Percentiles rank a stretch among this genome's conserved stretches.
These are phyloP conservation scores for Mrakia frigida DNA, from an alignment of 768 basidiomycete genomes.

Conservation along the genomic window DNA sequence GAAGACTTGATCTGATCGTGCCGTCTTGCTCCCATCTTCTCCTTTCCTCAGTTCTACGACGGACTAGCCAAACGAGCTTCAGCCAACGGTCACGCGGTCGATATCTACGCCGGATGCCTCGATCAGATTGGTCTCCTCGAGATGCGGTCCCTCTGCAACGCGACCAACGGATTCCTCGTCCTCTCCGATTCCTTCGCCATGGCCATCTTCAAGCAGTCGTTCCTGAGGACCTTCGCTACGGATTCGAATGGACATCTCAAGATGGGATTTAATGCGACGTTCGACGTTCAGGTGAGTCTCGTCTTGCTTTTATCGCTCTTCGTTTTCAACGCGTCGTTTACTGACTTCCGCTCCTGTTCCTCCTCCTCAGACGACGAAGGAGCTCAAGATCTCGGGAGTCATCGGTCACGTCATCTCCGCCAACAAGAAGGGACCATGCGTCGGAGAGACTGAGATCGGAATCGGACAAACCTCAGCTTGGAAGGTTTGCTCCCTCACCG, in stretches of 20 bases:
- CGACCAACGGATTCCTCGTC: slow-evolving; percentile 93
- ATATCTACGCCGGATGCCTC: slow-evolving; percentile 92
- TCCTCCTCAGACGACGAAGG: slow-evolving; percentile 81
- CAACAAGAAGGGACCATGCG: slow-evolving; percentile 91
- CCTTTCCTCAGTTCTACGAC: slow-evolving; percentile 74
- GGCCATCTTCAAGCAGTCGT: slow-evolving; percentile 97
- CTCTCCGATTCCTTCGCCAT: slow-evolving; percentile 95
- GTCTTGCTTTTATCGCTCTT: no score
- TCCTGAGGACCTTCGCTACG: slow-evolving; percentile 85
- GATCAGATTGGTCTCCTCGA: slow-evolving; percentile 96
- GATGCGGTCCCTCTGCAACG: slow-evolving; percentile 94
- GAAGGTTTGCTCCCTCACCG: slow-evolving; percentile 88
- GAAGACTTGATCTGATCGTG: no score
- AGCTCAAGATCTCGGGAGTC: slow-evolving; percentile 93
- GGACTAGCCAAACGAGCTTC: slow-evolving; percentile 85
- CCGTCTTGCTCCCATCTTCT: neutral
- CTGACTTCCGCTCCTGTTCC: neutral
- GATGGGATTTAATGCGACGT: slow-evolving; percentile 99
- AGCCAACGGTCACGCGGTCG: slow-evolving; percentile 88
- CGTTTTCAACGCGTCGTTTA: neutral
- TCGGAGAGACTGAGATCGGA: slow-evolving; percentile 98
- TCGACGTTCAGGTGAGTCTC: slow-evolving; percentile 79
- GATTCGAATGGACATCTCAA: slow-evolving; percentile 84
- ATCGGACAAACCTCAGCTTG: slow-evolving; percentile 98
- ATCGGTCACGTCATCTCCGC: slow-evolving; percentile 97